Base-by-base conservation (phyloP, 805 yeast species). In the Candida chilensis region DNA sequence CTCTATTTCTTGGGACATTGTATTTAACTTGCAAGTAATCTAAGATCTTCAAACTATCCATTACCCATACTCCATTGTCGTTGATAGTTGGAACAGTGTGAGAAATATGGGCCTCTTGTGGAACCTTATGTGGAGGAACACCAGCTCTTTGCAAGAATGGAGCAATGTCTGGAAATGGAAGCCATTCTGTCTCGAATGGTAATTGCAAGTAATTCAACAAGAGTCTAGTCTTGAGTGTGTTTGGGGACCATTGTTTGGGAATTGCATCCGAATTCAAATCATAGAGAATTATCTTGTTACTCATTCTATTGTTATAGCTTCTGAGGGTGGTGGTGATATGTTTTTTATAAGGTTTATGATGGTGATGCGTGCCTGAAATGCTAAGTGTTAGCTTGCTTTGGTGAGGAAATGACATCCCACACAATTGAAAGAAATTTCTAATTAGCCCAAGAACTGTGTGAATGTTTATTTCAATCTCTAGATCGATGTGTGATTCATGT, bases 221-320 rank as follows among this genome's bases (percentile, higher is more conserved):
- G 7, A 11, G 13, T 22, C 25, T 22, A 6, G 25, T n/a, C 13
- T 11, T 22, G 8, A 15, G 6, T 12, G 13, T 15, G 13, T 22
- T 22, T 22, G 25, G 25, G 6, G 25, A 22, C 25, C 25, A 22
- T 22, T 22, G 25, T 5, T 6, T 22, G 25, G 25, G 25, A 7
- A 6, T 22, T n/a, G 13, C 11, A n/a, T 22, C 13, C 6, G 25
- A 22, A 22, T 22, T n/a, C 12, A 22, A 22, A 22, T 22, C 25
- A 22, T 22, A 22, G 6, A 22, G 13, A 11, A 22, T 12, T 12
- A 22, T 22, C 13, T 22, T 19, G n/a, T n/a, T n/a, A n/a, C n/a
- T n/a, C n/a, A n/a, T n/a, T n/a, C n/a, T n/a, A n/a, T n/a, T n/a
- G n/a, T n/a, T n/a, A n/a, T n/a, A n/a, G n/a, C n/a, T n/a, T n/a